phyloP scores from a whole-genome alignment of 306 rosid species.

The Abrus precatorius region DNA sequence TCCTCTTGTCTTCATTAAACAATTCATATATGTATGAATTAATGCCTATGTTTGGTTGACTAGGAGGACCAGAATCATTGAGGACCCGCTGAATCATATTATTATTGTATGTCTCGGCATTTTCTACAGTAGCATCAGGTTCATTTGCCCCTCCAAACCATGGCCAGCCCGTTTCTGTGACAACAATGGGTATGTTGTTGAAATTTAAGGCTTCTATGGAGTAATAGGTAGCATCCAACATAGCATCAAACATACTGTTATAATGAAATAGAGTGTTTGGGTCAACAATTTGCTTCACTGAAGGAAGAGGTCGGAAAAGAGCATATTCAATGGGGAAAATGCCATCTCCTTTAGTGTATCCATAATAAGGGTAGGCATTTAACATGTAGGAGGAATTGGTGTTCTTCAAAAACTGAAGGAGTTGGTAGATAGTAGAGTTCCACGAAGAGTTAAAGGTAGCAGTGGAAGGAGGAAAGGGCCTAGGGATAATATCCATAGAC shows the following conservation, averaged over 20 bases:
- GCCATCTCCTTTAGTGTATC: slow-evolving; percentile 80
- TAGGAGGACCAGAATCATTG: slow-evolving; percentile 93
- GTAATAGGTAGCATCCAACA: slow-evolving; percentile 97
- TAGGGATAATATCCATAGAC: slow-evolving; percentile 90
- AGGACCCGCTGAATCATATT: slow-evolving; percentile 83
- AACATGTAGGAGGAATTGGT: slow-evolving; percentile 86
- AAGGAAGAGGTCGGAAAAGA: slow-evolving; percentile 85
- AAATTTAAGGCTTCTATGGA: slow-evolving; percentile 81
- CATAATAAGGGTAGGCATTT: slow-evolving; percentile 89
- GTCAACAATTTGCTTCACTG: slow-evolving; percentile 97
- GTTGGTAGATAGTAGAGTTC: slow-evolving; percentile 76
- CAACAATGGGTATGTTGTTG: slow-evolving; percentile 77
- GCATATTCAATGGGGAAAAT: slow-evolving; percentile 96
- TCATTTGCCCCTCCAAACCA: slow-evolving; percentile 87
- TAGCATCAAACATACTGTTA: slow-evolving; percentile 96
- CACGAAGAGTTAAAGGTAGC: slow-evolving; percentile 81
- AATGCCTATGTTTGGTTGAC: slow-evolving; percentile 75
- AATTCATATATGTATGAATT: slow-evolving; percentile 87
- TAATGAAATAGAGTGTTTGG: slow-evolving; percentile 95
- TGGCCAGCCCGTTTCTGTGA: slow-evolving; percentile 99
- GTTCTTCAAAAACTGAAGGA: slow-evolving; percentile 83
- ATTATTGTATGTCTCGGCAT: slow-evolving; percentile 78
- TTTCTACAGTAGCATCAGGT: slow-evolving; percentile 81
- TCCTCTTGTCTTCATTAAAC: slow-evolving; percentile 92
- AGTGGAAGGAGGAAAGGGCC: slow-evolving; percentile 93